These are phyloP conservation scores for Hirschfeldia incana DNA, from an alignment of 345 rosid species.

Conservation along the genomic window DNA sequence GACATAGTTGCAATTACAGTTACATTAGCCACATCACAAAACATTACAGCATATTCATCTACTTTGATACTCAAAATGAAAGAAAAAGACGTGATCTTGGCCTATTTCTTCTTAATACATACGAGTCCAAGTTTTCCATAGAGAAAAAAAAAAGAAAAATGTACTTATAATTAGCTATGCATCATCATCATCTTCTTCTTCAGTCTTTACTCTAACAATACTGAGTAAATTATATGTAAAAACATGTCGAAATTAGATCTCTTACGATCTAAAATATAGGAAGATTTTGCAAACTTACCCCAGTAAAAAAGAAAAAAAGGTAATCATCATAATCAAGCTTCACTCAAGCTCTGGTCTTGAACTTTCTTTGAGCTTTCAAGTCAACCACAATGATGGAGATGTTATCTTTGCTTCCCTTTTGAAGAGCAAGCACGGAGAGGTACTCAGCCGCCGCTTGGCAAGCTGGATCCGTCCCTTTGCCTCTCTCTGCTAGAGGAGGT, in stretches of 20 bases:
- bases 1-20: slow-evolving; percentile 25
- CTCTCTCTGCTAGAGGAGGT: slow-evolving; percentile 47
- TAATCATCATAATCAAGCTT: slow-evolving; percentile 23
- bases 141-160: slow-evolving; percentile 18
- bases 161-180: slow-evolving; percentile 39
- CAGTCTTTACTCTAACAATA: slow-evolving; percentile 31
- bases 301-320: slow-evolving; percentile 21
- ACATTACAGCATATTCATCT: slow-evolving; percentile 35
- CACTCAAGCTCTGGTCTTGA: slow-evolving; percentile 63
- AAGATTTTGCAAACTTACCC: slow-evolving; percentile 30
- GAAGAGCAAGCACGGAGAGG: slow-evolving; percentile 75
- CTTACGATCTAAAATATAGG: slow-evolving; percentile 27
- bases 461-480: slow-evolving; percentile 66
- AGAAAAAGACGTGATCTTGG: slow-evolving; percentile 1
- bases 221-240: slow-evolving; percentile 28
- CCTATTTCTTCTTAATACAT: slow-evolving; percentile 31
- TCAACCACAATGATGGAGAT: slow-evolving; percentile 79
- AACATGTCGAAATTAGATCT: slow-evolving; percentile 25
- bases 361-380: slow-evolving; percentile 92
- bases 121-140: slow-evolving; percentile 28
- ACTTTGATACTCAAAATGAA: slow-evolving; percentile 14
- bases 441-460: slow-evolving; percentile 92
- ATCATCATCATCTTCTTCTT: slow-evolving; percentile 38
- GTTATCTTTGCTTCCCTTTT: slow-evolving; percentile 92
- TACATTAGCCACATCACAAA: slow-evolving; percentile 35